Evolutionary conservation across 441 rosid genomes (phyloP), one percentile per base, ranked within the genome.

Genomic region (Biscutella laevigata): DNA sequence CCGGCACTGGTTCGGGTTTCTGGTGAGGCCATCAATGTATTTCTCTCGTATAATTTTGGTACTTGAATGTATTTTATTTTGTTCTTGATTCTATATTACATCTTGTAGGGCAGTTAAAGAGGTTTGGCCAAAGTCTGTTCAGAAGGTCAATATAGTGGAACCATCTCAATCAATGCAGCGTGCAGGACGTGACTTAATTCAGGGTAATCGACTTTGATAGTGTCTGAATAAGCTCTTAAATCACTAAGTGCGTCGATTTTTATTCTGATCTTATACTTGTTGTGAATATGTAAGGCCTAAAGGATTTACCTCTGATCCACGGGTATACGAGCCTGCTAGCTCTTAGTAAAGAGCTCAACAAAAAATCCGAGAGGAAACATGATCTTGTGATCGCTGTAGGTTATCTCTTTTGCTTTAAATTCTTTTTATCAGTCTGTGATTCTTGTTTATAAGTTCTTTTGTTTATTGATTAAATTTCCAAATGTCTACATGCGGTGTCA

Each of bases 131-230:
- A 64, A 72, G 58, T 80, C 88, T 25, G 33, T 77, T 35, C 74
- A 80, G 71, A 80, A 78, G 65, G 69, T 85, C 6, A 85, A 88
- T 66, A 33, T 88, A 53, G 87, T 91, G 57, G 98, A 91, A 74
- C 96, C 98, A 26, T 91, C 96, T 3, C 96, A 80, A 33, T 88
- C 94, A 0, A 91, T 91, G 98, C 95, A 85, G 74, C 86, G 88
- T 36, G 94, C 96, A 9, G 95, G 96, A 42, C 78, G 73, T 58
- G 69, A 72, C 71, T 94, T 88, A 58, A 71, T 82, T 29, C 89
- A 85, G 55, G 86, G 94, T 91, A 58, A 55, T 20, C 57, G n/a
- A 30, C 30, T 66, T 39, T 38, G 30, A n/a, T 36, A 9, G 24
- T 40, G 0, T 49, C 13, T 59, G 3, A 3, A 20, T 3, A 12